A percentile compares a stretch with the other conserved stretches of the same genome.
These are phyloP conservation scores for Straminergon stramineum DNA, from an alignment of 225 moss, liverwort and hornwort genomes.

Conservation along the genomic window DNA sequence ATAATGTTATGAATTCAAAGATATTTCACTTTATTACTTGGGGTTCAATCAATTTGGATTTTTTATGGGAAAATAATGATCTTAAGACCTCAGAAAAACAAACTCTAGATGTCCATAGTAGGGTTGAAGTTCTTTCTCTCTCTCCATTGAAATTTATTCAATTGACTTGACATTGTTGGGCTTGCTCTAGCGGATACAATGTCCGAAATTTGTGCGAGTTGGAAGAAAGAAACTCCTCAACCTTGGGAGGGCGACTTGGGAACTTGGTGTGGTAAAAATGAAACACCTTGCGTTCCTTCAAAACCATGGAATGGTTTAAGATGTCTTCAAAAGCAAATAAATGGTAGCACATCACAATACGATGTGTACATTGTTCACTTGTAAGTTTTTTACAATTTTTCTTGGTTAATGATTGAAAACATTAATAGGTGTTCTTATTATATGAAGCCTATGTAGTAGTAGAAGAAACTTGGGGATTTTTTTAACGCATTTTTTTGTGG, in stretches of 20 bases:
- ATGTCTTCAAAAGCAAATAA: background rate
- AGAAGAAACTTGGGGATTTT: background rate
- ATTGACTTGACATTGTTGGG: background rate
- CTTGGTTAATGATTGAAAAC: background rate
- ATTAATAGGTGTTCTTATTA: background rate
- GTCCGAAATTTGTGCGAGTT: background rate
- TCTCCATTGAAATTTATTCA: background rate
- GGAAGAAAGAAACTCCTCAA: background rate
- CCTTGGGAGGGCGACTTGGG: background rate
- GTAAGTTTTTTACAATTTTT: background rate
- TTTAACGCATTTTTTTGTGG: background rate
- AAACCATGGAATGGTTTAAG: background rate
- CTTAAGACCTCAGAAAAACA: background rate
- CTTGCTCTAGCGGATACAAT: background rate
- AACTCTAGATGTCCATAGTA: background rate
- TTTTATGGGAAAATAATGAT: background rate
- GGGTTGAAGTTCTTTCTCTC: background rate
- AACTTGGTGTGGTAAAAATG: background rate
- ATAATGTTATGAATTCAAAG: background rate
- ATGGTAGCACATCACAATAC: background rate
- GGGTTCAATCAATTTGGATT: background rate
- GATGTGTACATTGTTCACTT: background rate
- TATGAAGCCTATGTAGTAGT: fast-evolving
- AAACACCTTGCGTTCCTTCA: background rate
- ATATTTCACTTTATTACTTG: background rate